Evolutionary conservation across 177 flowering plant species (phyloP).

Genomic region (Vitis hybrid): DNA sequence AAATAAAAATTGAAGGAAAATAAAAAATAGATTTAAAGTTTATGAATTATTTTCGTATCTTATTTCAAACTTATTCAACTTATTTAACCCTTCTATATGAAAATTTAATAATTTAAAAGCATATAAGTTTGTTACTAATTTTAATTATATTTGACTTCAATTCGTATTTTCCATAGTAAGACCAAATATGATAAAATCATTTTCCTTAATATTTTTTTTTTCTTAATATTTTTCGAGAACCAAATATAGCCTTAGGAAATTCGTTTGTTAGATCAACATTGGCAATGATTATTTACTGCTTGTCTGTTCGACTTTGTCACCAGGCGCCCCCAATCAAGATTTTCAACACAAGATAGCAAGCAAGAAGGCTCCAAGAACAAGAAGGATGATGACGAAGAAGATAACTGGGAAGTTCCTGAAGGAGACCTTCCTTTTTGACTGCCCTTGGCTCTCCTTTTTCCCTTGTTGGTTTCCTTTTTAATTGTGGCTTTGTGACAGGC

Average conservation of each 20-base stretch:
- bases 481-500: slow-evolving; percentile 9
- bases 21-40: too few relatives aligned
- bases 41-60: too few relatives aligned
- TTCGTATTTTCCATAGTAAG: too few relatives aligned
- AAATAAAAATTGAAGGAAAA: too few relatives aligned
- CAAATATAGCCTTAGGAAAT: not conserved
- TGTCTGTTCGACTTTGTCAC: not conserved
- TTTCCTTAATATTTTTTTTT: too few relatives aligned
- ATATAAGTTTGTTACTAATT: too few relatives aligned
- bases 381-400: slow-evolving; percentile 49
- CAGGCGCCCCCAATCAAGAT: slow-evolving; percentile 45
- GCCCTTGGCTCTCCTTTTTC: not conserved
- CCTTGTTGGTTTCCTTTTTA: not conserved
- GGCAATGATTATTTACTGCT: not conserved
- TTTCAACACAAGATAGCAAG: slow-evolving; percentile 17
- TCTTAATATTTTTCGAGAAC: too few relatives aligned
- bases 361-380: slow-evolving; percentile 26
- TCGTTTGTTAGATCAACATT: not conserved
- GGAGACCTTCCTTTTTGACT: slow-evolving; percentile 38
- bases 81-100: too few relatives aligned
- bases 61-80: too few relatives aligned
- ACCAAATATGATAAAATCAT: too few relatives aligned
- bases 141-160: too few relatives aligned
- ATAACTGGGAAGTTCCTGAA: slow-evolving; percentile 76
- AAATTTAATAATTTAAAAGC: too few relatives aligned